Percentiles rank a stretch among this genome's conserved stretches.
phyloP scores from a whole-genome alignment of 305 asterid species.

The Plantago lanceolata region DNA sequence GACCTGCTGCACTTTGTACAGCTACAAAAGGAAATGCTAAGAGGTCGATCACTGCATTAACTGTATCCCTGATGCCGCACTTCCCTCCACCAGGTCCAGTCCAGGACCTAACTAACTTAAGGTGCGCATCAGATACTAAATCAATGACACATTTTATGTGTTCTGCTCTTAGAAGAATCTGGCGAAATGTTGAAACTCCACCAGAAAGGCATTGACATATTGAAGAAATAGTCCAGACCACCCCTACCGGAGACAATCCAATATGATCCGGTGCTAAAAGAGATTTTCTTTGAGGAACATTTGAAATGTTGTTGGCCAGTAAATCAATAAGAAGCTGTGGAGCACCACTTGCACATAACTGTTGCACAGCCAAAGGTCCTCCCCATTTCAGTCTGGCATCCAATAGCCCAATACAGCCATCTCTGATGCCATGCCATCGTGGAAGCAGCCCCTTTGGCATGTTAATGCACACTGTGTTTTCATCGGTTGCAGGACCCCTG shows the following conservation, averaged over 20 bases:
- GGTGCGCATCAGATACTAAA: conserved; percentile 69
- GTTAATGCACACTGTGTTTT: conserved; percentile 36
- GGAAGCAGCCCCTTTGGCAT: conserved; percentile 61
- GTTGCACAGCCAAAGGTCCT: conserved; percentile 97
- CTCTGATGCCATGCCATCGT: conserved; percentile 80
- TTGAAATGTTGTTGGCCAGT: conserved; percentile 52
- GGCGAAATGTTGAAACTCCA: conserved; percentile 79
- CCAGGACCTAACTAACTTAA: conserved; percentile 73
- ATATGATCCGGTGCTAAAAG: conserved; percentile 48
- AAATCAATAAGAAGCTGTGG: conserved; percentile 92
- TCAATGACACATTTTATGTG: conserved; percentile 65
- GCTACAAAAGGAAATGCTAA: conserved; percentile 97
- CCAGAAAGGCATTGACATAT: conserved; percentile 95
- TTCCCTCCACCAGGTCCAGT: conserved; percentile 93
- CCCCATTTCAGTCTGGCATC: conserved; percentile 91
- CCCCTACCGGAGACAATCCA: conserved; percentile 83
- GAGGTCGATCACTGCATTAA: conserved; percentile 83
- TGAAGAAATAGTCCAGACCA: conserved; percentile 82
- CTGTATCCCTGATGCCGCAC: conserved; percentile 71
- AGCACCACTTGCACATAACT: conserved; percentile 88
- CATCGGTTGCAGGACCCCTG: conserved; percentile 55
- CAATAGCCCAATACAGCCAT: conserved; percentile 89
- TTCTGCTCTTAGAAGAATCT: conserved; percentile 70
- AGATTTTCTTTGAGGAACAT: conserved; percentile 39
- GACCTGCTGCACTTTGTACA: conserved; percentile 74